Evolutionary conservation across 2,329 filamentous ascomycete species (phyloP).

Genomic region (Neopestalotiopsis sp.): DNA sequence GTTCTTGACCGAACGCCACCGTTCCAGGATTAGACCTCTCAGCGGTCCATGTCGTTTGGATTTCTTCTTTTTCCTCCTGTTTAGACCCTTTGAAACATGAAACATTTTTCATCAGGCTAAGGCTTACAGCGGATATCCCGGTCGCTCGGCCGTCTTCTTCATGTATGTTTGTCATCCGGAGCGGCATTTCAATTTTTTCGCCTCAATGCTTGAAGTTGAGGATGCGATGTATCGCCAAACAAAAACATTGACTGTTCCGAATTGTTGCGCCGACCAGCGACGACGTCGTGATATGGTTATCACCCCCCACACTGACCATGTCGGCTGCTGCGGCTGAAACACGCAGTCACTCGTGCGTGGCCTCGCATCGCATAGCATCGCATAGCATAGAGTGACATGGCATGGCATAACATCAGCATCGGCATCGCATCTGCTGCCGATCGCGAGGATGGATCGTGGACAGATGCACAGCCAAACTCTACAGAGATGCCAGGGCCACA

Average conservation of each 20-base stretch:
- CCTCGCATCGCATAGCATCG: neutral
- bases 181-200: neutral
- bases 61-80: neutral
- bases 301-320: neutral
- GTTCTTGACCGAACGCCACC: neutral
- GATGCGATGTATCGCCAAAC: neutral
- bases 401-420: neutral
- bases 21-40: slow-evolving; percentile 5
- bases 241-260: neutral
- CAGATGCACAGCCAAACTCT: neutral
- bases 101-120: neutral
- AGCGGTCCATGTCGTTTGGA: neutral
- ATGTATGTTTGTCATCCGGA: slow-evolving; percentile 1
- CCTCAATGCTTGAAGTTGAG: neutral
- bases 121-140: neutral
- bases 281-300: neutral
- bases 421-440: neutral
- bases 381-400: neutral
- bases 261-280: neutral
- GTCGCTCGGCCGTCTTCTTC: neutral
- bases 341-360: neutral
- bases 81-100: slow-evolving; percentile 3
- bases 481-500: neutral
- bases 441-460: neutral
- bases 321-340: neutral